Percentiles rank a stretch among this genome's conserved stretches.
Conservation (phyloP, 257 asterid species). For the Echium plantagineum region DNA sequence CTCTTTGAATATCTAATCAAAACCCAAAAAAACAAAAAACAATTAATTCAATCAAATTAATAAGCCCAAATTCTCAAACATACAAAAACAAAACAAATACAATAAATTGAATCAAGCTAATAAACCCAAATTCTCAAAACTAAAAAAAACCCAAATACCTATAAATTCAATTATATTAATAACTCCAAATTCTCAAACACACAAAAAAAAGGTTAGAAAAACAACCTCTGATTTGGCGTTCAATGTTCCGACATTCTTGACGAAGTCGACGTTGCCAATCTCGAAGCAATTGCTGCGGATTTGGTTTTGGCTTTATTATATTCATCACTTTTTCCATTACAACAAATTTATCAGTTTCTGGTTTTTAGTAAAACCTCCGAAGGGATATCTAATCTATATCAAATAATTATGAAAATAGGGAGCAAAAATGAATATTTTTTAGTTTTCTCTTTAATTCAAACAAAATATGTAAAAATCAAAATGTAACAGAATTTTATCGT, state of each 20-base stretch:
- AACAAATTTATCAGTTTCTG: background rate
- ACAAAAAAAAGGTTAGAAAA: too few species aligned
- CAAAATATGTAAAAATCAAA: too few species aligned
- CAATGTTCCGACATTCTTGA: constrained; percentile 82
- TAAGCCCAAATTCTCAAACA: background rate
- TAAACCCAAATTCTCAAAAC: too few species aligned
- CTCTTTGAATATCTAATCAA: constrained; percentile 78
- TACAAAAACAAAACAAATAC: too few species aligned
- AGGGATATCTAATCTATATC: too few species aligned
- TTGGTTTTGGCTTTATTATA: constrained; percentile 71
- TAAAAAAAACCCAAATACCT: too few species aligned
- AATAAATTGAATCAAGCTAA: too few species aligned
- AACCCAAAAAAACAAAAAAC: constrained; percentile 1
- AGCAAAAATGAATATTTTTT: too few species aligned
- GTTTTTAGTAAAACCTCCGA: too few species aligned
- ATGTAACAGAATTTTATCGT: too few species aligned
- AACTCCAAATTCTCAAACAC: background rate
- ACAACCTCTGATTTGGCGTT: constrained; percentile 28
- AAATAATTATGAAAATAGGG: too few species aligned
- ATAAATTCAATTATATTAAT: background rate
- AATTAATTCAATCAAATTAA: background rate
- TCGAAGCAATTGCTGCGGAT: constrained; percentile 72
- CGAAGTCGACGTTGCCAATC: constrained; percentile 99
- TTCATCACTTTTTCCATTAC: constrained; percentile 69
- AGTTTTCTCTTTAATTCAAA: too few species aligned